Base-by-base conservation (phyloP, 331 rosid species). In the Cucumis variabilis region DNA sequence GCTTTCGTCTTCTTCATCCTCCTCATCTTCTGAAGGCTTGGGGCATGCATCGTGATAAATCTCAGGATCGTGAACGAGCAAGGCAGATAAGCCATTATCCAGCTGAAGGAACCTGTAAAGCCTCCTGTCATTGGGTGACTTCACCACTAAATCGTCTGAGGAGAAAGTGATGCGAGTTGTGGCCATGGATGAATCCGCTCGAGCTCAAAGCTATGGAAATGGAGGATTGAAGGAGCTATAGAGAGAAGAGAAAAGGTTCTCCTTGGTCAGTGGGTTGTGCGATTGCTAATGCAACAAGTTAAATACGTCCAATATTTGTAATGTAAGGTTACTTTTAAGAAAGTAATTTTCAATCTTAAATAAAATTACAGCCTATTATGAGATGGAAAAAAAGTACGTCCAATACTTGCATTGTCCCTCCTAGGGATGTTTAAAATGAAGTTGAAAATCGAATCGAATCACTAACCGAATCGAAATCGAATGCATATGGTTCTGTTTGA, bases 41-140 rank as follows among this genome's bases (percentile, higher is more conserved):
- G 93, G 92, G 62, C 93, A 90, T 3, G 95, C 95, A 8, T 90
- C 90, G 1, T 96, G 90, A 87, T 90, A 96, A 90, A 97, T 94
- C 94, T 97, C 98, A 23, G 99, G 99, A 90, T 97, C 99, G 85
- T 97, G 99, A 90, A 97, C 96, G 20, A 97, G 92, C 91, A 97
- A 83, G 53, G 98, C 98, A n/a, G 90, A 92, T 86, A 97, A 95
- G 63, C 99, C 98, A 66, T 97, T 97, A 10, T 91, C 91, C 78
- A 97, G 98, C 87, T 87, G 86, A 37, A 95, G 50, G 6, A 95
- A 82, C 66, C 98, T 90, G 93, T 97, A 97, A 2, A 95, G 66
- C 74, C 96, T 95, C 79, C 88, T 92, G 44, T 97, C 99, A 86
- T 93, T 95, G 4, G 98, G 98, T 50, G 99, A 94, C 94, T 97